Base-by-base conservation (phyloP, 345 rosid species). In the Cardamine occulta region DNA sequence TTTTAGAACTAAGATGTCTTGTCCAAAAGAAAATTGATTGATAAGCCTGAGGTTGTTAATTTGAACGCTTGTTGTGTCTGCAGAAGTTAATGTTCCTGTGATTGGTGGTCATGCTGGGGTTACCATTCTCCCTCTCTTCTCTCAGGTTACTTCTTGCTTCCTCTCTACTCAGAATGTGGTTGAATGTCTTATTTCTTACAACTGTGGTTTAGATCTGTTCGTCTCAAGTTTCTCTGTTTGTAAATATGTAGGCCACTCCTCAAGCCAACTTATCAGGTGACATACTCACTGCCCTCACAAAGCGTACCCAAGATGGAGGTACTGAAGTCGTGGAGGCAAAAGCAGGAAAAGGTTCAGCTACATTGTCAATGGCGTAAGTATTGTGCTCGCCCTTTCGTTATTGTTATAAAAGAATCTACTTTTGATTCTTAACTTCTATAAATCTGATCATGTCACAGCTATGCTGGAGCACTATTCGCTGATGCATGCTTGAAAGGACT, bases 401-500 rank as follows among this genome's bases (percentile, higher is more conserved):
- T n/a, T 34, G 14, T n/a, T 64, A 12, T 70, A 18, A 2, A 1
- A 37, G 39, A 40, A 11, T 70, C 60, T 35, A 26, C 44, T 34
- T 35, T 34, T 56, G 24, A 1, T 11, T 47, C n/a, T 35, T 35
- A 26, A 26, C 23, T 47, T 66, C 0, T 28, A 7, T 1, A 32
- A 14, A 40, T 32, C 15, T 66, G 63, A 59, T 77, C 1, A 26
- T 67, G 67, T 76, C 70, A 74, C 83, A 92, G 96, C 52, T 88
- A 88, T 76, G 97, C 97, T 1, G 97, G 97, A 58, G 97, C 97
- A 19, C 34, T 88, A 31, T 88, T 92, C 64, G 96, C 91, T 18
- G 97, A 92, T 88, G 93, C 97, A 54, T 92, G 96, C 87, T 79
- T 92, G 82, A 89, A 86, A 81, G 97, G 96, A 26, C 96, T 89